Evolutionary conservation across 768 basidiomycete species (phyloP), one percentile per base, ranked within the genome.

Genomic region (Tulasnella sp.): DNA sequence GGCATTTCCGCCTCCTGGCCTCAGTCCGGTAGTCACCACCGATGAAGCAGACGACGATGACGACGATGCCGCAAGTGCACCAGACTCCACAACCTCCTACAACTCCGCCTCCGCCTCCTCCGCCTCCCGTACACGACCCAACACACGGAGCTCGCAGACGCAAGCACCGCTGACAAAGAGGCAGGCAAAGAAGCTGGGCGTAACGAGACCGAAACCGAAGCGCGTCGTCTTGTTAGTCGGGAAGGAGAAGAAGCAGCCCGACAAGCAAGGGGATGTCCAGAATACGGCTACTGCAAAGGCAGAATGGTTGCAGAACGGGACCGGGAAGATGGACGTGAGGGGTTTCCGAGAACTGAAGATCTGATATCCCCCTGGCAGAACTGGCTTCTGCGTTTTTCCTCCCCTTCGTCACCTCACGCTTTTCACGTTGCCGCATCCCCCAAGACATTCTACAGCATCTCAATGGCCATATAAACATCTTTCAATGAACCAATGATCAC

Each of bases 281-380:
- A 62, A 46, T 0, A 63, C 63, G 21, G 65, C 65, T 8, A 63
- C 32, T 12, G 69, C 12, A 72, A 8, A 34, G n/a, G 39, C 49
- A 35, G 61, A 62, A 65, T 86, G 84, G 84, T 71, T 69, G 64
- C 74, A 69, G 67, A 86, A 83, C 68, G 84, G 84, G 61, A 76
- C 78, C 31, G 84, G 84, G 49, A 71, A 84, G 64, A 67, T 86
- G 58, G 84, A 86, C 67, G 83, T 86, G 52, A 73, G 84, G 52
- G 84, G 84, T 52, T 86, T 86, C 68, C 71, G 83, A 62, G 85
- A 86, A 70, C 67, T 86, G 67, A 83, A 77, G 76, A 86, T 86
- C 60, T 80, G 57, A 62, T 7, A 37, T 12, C 19, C 11, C 17
- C 50, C 21, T 7, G 41, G 41, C 8, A 6, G 6, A 17, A 8